A percentile compares a stretch with the other conserved stretches of the same genome.
Conservation (phyloP, 805 yeast species). For the Candida insectorum region DNA sequence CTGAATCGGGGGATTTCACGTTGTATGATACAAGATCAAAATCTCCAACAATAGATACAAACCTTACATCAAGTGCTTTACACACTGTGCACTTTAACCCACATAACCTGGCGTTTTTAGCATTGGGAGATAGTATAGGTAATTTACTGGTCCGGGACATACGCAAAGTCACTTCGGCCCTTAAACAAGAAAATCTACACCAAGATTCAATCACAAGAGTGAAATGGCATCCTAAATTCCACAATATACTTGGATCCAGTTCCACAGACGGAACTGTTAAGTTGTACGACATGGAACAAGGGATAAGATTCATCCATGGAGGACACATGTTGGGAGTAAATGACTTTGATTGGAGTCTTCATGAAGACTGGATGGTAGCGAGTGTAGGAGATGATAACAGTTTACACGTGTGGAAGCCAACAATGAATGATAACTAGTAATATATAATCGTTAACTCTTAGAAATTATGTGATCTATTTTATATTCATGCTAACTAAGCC, state of each 20-base stretch:
- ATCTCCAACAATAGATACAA: slow-evolving; percentile 1
- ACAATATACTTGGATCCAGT: slow-evolving; percentile 58
- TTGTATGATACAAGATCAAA: slow-evolving; percentile 52
- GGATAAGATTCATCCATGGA: slow-evolving; percentile 62
- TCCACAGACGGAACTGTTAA: slow-evolving; percentile 64
- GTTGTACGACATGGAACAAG: slow-evolving; percentile 48
- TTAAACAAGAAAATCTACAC: slow-evolving; percentile 22
- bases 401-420: slow-evolving; percentile 82
- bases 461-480: neutral
- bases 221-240: slow-evolving; percentile 66
- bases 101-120: slow-evolving; percentile 51
- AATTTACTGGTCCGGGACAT: slow-evolving; percentile 61
- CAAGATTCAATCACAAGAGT: slow-evolving; percentile 57
- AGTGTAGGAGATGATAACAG: slow-evolving; percentile 84
- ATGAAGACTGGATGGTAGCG: slow-evolving; percentile 65
- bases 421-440: slow-evolving; percentile 8
- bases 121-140: slow-evolving; percentile 67
- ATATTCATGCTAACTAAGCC: slow-evolving; percentile 10
- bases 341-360: slow-evolving; percentile 79
- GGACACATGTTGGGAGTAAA: slow-evolving; percentile 89
- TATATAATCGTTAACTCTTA: too few species aligned
- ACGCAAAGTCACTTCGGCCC: slow-evolving; percentile 28
- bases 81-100: slow-evolving; percentile 63
- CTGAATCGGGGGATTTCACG: slow-evolving; percentile 55
- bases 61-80: slow-evolving; percentile 33